These are phyloP conservation scores for Suillus ampliporus DNA, from an alignment of 768 basidiomycete genomes.

Conservation along the genomic window DNA sequence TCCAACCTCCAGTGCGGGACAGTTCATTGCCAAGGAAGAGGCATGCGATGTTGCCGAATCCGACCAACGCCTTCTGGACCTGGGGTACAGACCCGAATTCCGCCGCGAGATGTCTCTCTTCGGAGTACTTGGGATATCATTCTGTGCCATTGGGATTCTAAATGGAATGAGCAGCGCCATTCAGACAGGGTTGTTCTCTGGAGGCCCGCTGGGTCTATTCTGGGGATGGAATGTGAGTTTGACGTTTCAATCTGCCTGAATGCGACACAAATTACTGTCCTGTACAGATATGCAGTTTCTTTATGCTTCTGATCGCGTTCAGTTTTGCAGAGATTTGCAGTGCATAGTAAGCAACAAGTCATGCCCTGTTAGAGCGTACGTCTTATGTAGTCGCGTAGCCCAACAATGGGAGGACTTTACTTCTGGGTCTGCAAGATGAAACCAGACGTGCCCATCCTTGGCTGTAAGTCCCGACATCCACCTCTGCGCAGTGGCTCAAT, in stretches of 20 bases:
- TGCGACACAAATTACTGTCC: not conserved
- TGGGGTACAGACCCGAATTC: conserved; percentile 47
- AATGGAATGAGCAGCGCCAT: conserved; percentile 66
- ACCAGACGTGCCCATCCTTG: conserved; percentile 54
- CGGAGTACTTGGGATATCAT: conserved; percentile 64
- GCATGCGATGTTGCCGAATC: conserved; percentile 25
- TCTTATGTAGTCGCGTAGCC: conserved; percentile 34
- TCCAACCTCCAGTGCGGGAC: conserved; percentile 17
- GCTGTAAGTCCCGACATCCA: conserved; percentile 43
- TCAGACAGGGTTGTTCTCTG: conserved; percentile 61
- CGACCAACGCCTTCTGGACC: conserved; percentile 51
- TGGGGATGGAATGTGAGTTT: conserved; percentile 65
- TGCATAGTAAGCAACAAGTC: conserved; percentile 48
- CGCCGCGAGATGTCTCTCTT: conserved; percentile 56
- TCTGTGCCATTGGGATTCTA: conserved; percentile 64
- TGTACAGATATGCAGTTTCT: conserved; percentile 55
- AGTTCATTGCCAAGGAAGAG: conserved; percentile 16
- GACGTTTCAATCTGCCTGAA: not conserved
- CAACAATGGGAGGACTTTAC: conserved; percentile 64
- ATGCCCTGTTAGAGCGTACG: not conserved
- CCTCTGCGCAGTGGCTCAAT: not conserved
- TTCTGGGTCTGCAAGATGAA: conserved; percentile 70
- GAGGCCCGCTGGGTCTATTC: conserved; percentile 61
- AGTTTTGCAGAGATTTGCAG: conserved; percentile 64
- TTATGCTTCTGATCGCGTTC: conserved; percentile 62